phyloP scores from a whole-genome alignment of 805 yeast species.

The Saccharomycopsis capsularis region DNA sequence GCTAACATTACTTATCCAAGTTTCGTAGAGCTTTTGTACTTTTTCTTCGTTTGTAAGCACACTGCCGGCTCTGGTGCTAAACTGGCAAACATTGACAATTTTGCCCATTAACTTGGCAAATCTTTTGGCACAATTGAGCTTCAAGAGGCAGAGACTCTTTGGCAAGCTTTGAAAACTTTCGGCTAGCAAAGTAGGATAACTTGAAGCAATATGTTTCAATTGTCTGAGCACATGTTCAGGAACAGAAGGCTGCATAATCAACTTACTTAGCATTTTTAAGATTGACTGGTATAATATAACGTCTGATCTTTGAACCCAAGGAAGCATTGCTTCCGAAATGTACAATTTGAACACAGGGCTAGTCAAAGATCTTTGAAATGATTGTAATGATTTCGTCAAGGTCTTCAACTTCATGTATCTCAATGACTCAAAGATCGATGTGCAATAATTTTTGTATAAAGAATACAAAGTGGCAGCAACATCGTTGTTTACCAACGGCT shows the following conservation, averaged over 20 bases:
- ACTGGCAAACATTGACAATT: slow-evolving; percentile 46
- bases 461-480: slow-evolving; percentile 56
- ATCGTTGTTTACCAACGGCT: slow-evolving; percentile 40
- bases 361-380: slow-evolving; percentile 51
- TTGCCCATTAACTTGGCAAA: slow-evolving; percentile 49
- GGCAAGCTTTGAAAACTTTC: slow-evolving; percentile 42
- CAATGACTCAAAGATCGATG: slow-evolving; percentile 54
- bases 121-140: slow-evolving; percentile 45
- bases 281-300: slow-evolving; percentile 47
- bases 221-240: slow-evolving; percentile 50
- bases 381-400: slow-evolving; percentile 44
- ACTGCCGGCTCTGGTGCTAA: slow-evolving; percentile 25
- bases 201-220: slow-evolving; percentile 45
- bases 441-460: slow-evolving; percentile 58
- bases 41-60: not conserved
- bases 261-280: slow-evolving; percentile 53
- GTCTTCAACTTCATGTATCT: slow-evolving; percentile 61
- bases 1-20: slow-evolving; percentile 6
- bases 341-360: slow-evolving; percentile 56
- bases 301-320: slow-evolving; percentile 70
- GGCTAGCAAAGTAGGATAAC: slow-evolving; percentile 40
- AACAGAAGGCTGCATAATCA: slow-evolving; percentile 49
- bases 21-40: not conserved
- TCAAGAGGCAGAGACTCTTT: slow-evolving; percentile 41
- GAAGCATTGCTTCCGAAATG: slow-evolving; percentile 38